Percentiles rank a stretch among this genome's conserved stretches.
Evolutionary conservation across 208 protist species (phyloP).

Genomic region (Blastocrithidia nonstop): DNA sequence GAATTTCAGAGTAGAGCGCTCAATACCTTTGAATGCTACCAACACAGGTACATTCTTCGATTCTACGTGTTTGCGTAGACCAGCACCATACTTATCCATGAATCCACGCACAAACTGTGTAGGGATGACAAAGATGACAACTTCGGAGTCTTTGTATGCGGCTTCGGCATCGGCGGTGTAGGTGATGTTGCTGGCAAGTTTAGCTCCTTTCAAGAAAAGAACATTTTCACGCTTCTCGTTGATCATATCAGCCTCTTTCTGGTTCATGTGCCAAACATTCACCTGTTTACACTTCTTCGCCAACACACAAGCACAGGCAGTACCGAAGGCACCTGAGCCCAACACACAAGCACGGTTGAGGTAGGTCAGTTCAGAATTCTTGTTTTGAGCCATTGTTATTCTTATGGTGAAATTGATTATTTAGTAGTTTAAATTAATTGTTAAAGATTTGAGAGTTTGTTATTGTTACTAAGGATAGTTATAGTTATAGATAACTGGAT

Average conservation of each 20-base stretch:
- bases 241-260: slow-evolving; percentile 33
- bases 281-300: slow-evolving; percentile 52
- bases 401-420: too few relatives aligned
- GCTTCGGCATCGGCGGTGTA: slow-evolving; percentile 38
- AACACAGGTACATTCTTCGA: slow-evolving; percentile 32
- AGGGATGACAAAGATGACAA: slow-evolving; percentile 74
- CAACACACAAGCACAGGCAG: slow-evolving; percentile 44
- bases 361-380: slow-evolving; percentile 15
- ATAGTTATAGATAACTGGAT: too few relatives aligned
- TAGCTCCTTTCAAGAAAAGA: slow-evolving; percentile 50
- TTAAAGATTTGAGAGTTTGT: too few relatives aligned
- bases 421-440: too few relatives aligned
- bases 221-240: slow-evolving; percentile 64
- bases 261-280: slow-evolving; percentile 61
- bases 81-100: slow-evolving; percentile 25
- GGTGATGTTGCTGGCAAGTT: slow-evolving; percentile 37
- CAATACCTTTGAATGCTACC: slow-evolving; percentile 76
- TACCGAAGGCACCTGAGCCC: slow-evolving; percentile 77
- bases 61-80: slow-evolving; percentile 22
- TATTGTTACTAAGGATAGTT: too few relatives aligned
- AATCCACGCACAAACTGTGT: slow-evolving; percentile 76
- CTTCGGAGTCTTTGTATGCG: slow-evolving; percentile 32
- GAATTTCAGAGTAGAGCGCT: slow-evolving; percentile 60
- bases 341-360: slow-evolving; percentile 54
- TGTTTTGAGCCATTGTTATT: too few relatives aligned